Base-by-base conservation (phyloP, 2,329 filamentous ascomycete genomes). In the Pseudovirgaria hyperparasitica region DNA sequence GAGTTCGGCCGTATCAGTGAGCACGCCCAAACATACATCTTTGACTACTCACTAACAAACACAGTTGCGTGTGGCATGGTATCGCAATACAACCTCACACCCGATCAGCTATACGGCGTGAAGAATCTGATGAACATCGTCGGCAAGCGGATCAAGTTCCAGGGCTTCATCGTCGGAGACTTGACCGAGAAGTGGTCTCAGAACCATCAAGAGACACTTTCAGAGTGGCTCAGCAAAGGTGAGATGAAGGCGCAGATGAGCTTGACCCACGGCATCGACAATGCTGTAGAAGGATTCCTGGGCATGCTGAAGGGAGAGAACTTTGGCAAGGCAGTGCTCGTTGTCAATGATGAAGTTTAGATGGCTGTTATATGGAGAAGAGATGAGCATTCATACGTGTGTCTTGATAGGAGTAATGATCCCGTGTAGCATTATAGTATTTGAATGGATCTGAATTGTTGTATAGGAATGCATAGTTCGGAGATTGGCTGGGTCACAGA, bases 251-350 rank as follows among this genome's bases (percentile, higher is more conserved):
- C 72, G 26, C 73, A 76, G 56, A 62, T 77, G 34, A 60, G 67
- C 41, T 59, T 80, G 31, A 84, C 76, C 1, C 64, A 76, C 28
- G 82, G 82, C 12, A 85, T 92, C 33, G 84, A 92, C 34, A 74
- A 81, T 34, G 76, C 76, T 1, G 60, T 72, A 5, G 70, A 85
- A 30, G 84, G 77, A 0, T 64, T 92, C 33, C 55, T 87, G 9
- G 79, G 73, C 9, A 74, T 92, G 62, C 64, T 90, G 29, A 52
- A 70, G 44, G 84, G 84, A 25, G 68, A 79, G 54, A 92, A 92
- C 61, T 81, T 85, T 55, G 84, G 84, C 40, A 92, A 92, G 69
- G 79, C 82, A 10, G 69, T 90, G 13, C 45, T 90, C n/a, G n/a
- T n/a, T n/a, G n/a, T n/a, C n/a, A n/a, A n/a, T 20, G 19, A 20